phyloP scores from a whole-genome alignment of 1,139 yeast species.

The Pichia sp. region DNA sequence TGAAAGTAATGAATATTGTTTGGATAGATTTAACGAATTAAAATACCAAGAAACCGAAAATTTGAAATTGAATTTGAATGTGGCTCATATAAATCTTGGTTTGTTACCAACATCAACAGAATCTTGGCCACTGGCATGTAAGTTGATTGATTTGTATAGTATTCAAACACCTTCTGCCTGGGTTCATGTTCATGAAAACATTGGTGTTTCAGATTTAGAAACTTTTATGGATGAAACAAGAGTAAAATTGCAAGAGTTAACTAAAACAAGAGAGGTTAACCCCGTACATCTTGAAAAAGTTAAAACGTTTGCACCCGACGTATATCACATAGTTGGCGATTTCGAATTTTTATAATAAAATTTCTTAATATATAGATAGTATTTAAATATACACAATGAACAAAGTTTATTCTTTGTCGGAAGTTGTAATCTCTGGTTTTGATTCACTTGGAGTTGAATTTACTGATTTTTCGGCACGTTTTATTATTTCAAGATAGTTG shows the following conservation, averaged over 20 bases:
- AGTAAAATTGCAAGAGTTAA: constrained; percentile 9
- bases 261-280: neutral
- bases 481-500: constrained; percentile 71
- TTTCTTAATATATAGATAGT: neutral
- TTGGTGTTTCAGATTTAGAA: constrained; percentile 40
- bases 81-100: constrained; percentile 72
- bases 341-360: constrained; percentile 25
- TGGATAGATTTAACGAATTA: constrained; percentile 33
- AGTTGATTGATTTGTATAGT: constrained; percentile 21
- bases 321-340: constrained; percentile 74
- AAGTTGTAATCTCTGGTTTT: too few relatives aligned
- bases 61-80: constrained; percentile 11
- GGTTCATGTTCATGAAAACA: constrained; percentile 76
- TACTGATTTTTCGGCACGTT: constrained; percentile 7
- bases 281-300: constrained; percentile 47
- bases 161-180: constrained; percentile 14
- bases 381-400: neutral
- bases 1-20: constrained; percentile 55
- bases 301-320: constrained; percentile 83
- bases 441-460: constrained; percentile 34
- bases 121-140: constrained; percentile 50
- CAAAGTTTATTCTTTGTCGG: too few relatives aligned
- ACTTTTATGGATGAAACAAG: constrained; percentile 28
- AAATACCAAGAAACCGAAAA: constrained; percentile 1
- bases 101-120: constrained; percentile 62